phyloP scores from a whole-genome alignment of 805 yeast genomes.

The Saccharomyces kudriavzevii region DNA sequence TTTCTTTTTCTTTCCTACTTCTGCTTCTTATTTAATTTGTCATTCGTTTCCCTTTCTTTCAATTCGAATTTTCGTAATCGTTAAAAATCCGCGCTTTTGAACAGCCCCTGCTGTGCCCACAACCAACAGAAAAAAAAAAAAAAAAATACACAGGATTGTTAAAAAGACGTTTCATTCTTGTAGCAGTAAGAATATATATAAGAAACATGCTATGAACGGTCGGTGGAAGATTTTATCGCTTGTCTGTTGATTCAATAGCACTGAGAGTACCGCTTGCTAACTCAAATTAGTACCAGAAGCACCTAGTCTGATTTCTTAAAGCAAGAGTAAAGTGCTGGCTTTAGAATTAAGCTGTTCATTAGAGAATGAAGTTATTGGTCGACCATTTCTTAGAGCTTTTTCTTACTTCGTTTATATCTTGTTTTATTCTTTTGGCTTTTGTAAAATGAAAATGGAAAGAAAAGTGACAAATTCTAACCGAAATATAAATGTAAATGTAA shows the following conservation, averaged over 20 bases:
- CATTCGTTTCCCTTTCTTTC: neutral
- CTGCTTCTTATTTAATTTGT: neutral
- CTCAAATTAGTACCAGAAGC: neutral
- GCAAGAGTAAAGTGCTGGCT: neutral
- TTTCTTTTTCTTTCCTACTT: neutral
- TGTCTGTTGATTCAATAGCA: neutral
- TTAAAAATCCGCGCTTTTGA: neutral
- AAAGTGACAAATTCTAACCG: too few species aligned
- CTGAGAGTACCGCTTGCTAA: neutral
- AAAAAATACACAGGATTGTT: neutral
- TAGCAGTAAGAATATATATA: neutral
- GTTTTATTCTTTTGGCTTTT: neutral
- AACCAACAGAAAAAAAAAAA: neutral
- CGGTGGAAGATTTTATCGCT: neutral
- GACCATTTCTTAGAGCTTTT: too few species aligned
- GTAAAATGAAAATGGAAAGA: too few species aligned
- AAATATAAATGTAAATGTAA: neutral
- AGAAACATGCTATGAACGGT: neutral
- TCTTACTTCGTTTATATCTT: neutral
- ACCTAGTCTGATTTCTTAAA: too few species aligned
- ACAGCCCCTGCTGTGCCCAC: neutral
- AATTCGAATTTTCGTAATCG: neutral
- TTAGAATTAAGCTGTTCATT: too few species aligned
- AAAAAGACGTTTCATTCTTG: neutral
- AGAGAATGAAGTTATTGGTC: too few species aligned